Evolutionary conservation across 257 asterid species (phyloP), one percentile per base, ranked within the genome.

Genomic region (Solanum verrucosum): DNA sequence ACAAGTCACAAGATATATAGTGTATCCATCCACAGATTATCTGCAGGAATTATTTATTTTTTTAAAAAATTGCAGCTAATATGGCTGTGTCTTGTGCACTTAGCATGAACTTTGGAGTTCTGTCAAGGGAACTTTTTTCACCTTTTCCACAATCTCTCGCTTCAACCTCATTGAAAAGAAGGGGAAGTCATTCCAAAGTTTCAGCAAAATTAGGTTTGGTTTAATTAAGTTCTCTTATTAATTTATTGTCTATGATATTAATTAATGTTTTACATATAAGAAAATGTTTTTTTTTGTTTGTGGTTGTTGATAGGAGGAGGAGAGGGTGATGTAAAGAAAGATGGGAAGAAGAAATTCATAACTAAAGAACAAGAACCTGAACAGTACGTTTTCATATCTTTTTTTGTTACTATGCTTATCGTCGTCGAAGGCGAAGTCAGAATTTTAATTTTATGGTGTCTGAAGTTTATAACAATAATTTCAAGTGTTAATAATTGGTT

Each of bases 281-380:
- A 21, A n/a, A 1, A 20, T 21, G 34, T 35, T 14, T 33, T 21
- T n/a, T 21, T 16, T 52, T 13, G 1, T 63, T 27, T 31, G 70
- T 33, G 56, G 27, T 37, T 34, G 74, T 88, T 40, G 86, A 49
- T 89, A 93, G 98, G 98, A 31, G 98, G 95, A 85, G 96, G 95
- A 78, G 98, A 93, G 63, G 97, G 92, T 56, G 99, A 92, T 77
- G 63, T 87, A 85, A 95, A 93, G 91, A 93, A 93, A 90, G 96
- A 87, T 56, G 77, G 38, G n/a, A 96, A 96, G 94, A 97, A 88
- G 95, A 97, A 97, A 89, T 97, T 97, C 87, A 97, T 97, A 91
- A 96, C 98, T 88, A 96, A 89, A 93, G 98, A 97, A 72, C 91
- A 96, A 91, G 99, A 97, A 87, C 99, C 99, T 37, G 93, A 95